Percentiles rank a stretch among this genome's conserved stretches.
These are phyloP conservation scores for Pleurotus pulmonarius DNA, from an alignment of 768 basidiomycete species.

Conservation along the genomic window DNA sequence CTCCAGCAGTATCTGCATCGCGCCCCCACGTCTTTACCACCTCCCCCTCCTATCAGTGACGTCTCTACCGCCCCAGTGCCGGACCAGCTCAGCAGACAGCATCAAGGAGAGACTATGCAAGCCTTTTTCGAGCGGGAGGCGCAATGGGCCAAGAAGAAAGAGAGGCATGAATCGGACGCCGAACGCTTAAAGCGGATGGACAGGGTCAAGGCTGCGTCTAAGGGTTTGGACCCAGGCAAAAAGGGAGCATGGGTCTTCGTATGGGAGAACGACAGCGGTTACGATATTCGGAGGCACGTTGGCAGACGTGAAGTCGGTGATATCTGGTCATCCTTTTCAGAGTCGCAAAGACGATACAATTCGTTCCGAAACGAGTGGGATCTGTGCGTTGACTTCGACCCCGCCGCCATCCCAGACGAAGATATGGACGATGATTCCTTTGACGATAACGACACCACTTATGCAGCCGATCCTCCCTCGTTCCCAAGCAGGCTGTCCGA, in stretches of 20 bases:
- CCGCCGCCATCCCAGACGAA: constrained; percentile 7
- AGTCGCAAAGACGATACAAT: constrained; percentile 14
- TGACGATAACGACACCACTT: not conserved
- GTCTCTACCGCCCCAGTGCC: not conserved
- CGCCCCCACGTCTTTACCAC: not conserved
- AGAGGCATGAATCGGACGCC: not conserved
- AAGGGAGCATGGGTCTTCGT: constrained; percentile 17
- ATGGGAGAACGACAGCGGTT: constrained; percentile 19
- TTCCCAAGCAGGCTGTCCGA: too few relatives aligned
- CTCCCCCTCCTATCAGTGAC: not conserved
- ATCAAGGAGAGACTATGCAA: not conserved
- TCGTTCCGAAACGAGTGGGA: constrained; percentile 19
- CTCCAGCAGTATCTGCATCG: not conserved
- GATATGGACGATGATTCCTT: constrained; percentile 6
- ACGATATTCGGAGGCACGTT: constrained; percentile 13
- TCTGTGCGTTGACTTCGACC: constrained; percentile 13
- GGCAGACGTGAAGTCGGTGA: constrained; percentile 8
- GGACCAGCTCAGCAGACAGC: constrained; percentile 1
- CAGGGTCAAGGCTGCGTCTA: constrained; percentile 11
- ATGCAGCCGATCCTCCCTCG: too few relatives aligned
- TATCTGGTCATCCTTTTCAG: constrained; percentile 14
- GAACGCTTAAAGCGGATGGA: not conserved
- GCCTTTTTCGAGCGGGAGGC: constrained; percentile 6
- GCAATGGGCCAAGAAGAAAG: not conserved
- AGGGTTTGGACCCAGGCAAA: constrained; percentile 15